A percentile compares a stretch with the other conserved stretches of the same genome.
Evolutionary conservation across 495 filamentous ascomycete species (phyloP).

Genomic region (Thozetella sp.): DNA sequence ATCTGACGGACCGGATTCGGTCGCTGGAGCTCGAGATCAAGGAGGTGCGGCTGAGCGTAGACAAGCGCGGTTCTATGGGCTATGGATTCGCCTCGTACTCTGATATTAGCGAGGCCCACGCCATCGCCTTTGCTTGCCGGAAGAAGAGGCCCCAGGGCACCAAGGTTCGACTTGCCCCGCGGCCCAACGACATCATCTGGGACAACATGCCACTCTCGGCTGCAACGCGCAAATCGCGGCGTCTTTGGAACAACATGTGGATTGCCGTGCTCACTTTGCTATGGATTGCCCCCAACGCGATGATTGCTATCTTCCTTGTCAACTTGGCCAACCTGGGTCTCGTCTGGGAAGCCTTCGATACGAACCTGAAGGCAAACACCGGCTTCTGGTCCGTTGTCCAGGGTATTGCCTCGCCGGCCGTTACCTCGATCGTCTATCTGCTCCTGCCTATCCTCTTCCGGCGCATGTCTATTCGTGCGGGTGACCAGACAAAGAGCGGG

Average conservation of each 20-base stretch:
- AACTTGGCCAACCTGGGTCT: constrained; percentile 77
- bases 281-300: constrained; percentile 94
- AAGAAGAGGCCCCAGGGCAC: constrained; percentile 83
- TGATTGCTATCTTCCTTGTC: constrained; percentile 92
- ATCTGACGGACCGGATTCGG: constrained; percentile 82
- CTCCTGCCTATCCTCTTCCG: constrained; percentile 91
- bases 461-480: constrained; percentile 72
- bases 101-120: constrained; percentile 83
- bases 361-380: constrained; percentile 59
- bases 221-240: constrained; percentile 65
- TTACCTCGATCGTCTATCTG: constrained; percentile 88
- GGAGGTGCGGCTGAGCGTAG: constrained; percentile 76
- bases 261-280: constrained; percentile 76
- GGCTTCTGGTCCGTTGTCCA: constrained; percentile 84
- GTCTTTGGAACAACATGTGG: constrained; percentile 81
- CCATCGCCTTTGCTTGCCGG: constrained; percentile 77
- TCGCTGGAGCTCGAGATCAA: constrained; percentile 83
- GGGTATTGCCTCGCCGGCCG: constrained; percentile 88
- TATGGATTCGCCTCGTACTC: constrained; percentile 96
- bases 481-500: constrained; percentile 88
- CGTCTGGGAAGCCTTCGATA: constrained; percentile 79
- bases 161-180: constrained; percentile 75
- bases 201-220: constrained; percentile 80
- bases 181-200: constrained; percentile 94
- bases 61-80: constrained; percentile 82